Percentiles rank a stretch among this genome's conserved stretches.
Evolutionary conservation across 345 rosid species (phyloP).

Genomic region (Cardamine resedifolia): DNA sequence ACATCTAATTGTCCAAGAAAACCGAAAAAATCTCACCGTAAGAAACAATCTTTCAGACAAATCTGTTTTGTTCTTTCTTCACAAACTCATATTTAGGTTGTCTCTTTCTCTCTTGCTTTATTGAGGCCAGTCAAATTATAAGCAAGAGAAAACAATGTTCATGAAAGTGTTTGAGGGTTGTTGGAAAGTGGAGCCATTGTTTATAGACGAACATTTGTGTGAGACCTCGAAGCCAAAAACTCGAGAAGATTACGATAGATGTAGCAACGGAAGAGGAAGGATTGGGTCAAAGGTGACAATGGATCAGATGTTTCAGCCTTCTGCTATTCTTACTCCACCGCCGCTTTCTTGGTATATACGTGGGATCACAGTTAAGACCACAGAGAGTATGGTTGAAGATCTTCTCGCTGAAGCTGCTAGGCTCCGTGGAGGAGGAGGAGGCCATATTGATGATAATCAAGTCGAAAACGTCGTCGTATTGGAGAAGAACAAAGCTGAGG

Average conservation of each 20-base stretch:
- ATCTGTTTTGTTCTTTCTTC: not conserved
- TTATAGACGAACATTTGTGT: constrained; percentile 69
- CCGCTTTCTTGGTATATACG: constrained; percentile 92
- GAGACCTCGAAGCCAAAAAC: constrained; percentile 53
- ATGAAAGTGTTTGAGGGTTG: constrained; percentile 88
- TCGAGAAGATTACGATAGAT: constrained; percentile 59
- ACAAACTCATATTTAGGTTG: not conserved
- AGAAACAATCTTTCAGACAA: constrained; percentile 17
- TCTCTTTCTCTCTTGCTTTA: not conserved
- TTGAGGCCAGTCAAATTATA: constrained; percentile 69
- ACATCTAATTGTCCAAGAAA: constrained; percentile 76
- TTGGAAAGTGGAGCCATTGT: constrained; percentile 79
- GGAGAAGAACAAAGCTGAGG: constrained; percentile 15
- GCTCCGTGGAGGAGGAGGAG: constrained; percentile 27
- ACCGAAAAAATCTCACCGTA: constrained; percentile 64
- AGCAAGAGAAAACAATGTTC: constrained; percentile 71
- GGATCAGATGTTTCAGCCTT: constrained; percentile 86
- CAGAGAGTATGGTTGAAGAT: constrained; percentile 77
- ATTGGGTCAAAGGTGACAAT: constrained; percentile 72
- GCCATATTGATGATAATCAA: not conserved
- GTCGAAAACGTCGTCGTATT: not conserved
- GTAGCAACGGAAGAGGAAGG: constrained; percentile 78
- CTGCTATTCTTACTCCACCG: constrained; percentile 72
- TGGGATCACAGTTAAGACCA: constrained; percentile 78
- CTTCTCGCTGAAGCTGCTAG: constrained; percentile 41